Evolutionary conservation across 2,329 filamentous ascomycete genomes (phyloP), one percentile per base, ranked within the genome.

Genomic region (Pseudogymnoascus sp.): DNA sequence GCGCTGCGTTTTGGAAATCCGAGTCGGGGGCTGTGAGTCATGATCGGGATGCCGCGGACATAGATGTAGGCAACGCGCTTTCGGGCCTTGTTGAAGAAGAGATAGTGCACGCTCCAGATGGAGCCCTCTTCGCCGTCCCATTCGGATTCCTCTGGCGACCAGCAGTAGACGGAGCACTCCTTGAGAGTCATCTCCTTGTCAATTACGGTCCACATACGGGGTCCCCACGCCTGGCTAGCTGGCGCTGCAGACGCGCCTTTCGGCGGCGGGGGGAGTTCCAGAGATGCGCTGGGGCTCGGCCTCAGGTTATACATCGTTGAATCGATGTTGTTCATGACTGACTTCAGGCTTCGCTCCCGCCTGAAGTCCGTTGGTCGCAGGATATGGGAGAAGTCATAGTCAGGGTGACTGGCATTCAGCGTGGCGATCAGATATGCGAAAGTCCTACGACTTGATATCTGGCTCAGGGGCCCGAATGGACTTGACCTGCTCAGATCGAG

Each of bases 361-460:
- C 88, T 88, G 75, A 99, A 99, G 74, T 99, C 95, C 37, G 88
- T 84, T 0, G 95, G 93, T 38, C 93, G 88, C 64, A 97, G 80
- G 36, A 95, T 88, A 72, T 96, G 89, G 1, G 92, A 96, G 77
- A 99, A 99, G 76, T 99, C 95, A 75, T 99, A 97, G 76, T 99
- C 91, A 1, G 90, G 87, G 77, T 99, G 93, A 64, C 91, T 96
- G 4, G 95, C 95, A 73, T 99, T 99, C 37, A 99, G 81, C 0
- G 93, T 97, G 38, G 95, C 95, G 69, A 99, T 97, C 61, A 99
- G 79, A 75, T 97, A 97, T 49, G 95, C 93, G 76, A 96, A 97
- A 0, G 91, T 96, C 68, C 93, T 87, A 38, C 95, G 89, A 72
- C 91, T 95, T 56, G 90, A 90, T 60, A 92, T 86, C 71, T 97